Evolutionary conservation across 208 protist species (phyloP).

Genomic region (Acanthamoeba polyphaga): DNA sequence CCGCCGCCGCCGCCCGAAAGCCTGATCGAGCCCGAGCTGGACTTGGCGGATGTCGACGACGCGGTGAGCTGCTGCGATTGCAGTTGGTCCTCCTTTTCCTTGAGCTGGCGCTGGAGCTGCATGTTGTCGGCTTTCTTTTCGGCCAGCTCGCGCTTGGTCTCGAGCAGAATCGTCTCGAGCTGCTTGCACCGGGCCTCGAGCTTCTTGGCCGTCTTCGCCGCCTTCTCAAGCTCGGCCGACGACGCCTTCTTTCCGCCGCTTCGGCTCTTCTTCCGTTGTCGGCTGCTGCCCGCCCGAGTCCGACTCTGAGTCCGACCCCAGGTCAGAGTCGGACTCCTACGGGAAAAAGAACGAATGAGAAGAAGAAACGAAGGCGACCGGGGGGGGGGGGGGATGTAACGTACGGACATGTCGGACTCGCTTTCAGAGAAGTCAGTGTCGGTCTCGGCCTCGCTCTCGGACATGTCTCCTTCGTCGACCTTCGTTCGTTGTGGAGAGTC

Average conservation of each 20-base stretch:
- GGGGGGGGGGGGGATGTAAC: not conserved
- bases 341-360: too few relatives aligned
- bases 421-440: slow-evolving; percentile 47
- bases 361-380: not conserved
- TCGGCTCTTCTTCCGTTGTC: not conserved
- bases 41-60: not conserved
- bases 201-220: not conserved
- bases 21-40: not conserved
- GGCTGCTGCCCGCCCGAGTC: not conserved
- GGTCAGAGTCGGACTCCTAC: not conserved
- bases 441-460: slow-evolving; percentile 25
- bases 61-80: not conserved
- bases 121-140: slow-evolving; percentile 11
- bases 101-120: slow-evolving; percentile 6
- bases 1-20: not conserved
- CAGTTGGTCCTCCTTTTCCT: not conserved
- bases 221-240: not conserved
- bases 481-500: not conserved
- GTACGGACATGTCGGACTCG: slow-evolving; percentile 9
- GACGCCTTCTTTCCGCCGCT: not conserved
- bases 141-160: slow-evolving; percentile 43
- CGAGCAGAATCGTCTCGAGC: slow-evolving; percentile 12
- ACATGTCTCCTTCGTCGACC: slow-evolving; percentile 18
- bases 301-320: not conserved
- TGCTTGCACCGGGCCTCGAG: slow-evolving; percentile 5